These are phyloP conservation scores for Diddensiella caesifluorescens DNA, from an alignment of 805 yeast species.

Conservation along the genomic window DNA sequence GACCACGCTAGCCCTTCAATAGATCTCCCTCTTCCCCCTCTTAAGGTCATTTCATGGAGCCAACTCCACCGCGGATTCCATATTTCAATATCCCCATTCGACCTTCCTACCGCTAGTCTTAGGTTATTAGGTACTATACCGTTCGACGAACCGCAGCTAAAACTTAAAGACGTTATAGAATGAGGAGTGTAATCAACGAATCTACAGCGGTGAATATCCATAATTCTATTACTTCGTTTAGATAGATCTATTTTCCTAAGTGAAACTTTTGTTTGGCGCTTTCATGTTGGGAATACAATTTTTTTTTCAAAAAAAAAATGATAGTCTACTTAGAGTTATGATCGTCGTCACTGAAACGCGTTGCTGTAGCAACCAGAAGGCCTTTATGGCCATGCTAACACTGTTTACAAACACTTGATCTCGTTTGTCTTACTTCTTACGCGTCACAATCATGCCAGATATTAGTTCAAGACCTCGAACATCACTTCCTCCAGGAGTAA, in stretches of 20 bases:
- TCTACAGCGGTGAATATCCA: conserved; percentile 85
- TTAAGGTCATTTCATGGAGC: conserved; percentile 67
- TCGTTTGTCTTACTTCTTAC: too few relatives aligned
- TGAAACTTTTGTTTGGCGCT: too few relatives aligned
- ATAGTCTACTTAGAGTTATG: too few relatives aligned
- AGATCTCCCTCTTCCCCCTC: conserved; percentile 78
- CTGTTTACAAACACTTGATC: too few relatives aligned
- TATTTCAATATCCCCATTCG: conserved; percentile 91
- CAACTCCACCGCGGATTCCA: conserved; percentile 73
- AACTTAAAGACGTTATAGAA: conserved; percentile 73
- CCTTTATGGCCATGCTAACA: too few relatives aligned
- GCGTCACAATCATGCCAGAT: too few relatives aligned
- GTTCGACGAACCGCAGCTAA: conserved; percentile 54
- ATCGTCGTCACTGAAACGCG: too few relatives aligned
- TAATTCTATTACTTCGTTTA: too few relatives aligned
- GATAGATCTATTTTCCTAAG: too few relatives aligned
- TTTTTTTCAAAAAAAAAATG: too few relatives aligned
- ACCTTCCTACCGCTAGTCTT: conserved; percentile 84
- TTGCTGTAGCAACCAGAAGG: too few relatives aligned
- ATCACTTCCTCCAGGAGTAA: conserved; percentile 16
- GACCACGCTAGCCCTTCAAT: conserved; percentile 90
- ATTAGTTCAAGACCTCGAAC: not conserved
- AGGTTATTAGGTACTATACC: conserved; percentile 45
- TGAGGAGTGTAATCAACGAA: conserved; percentile 87
- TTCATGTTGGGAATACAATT: too few relatives aligned